phyloP scores from a whole-genome alignment of 2,329 filamentous ascomycete species.

The Dactylellina parvicollis region DNA sequence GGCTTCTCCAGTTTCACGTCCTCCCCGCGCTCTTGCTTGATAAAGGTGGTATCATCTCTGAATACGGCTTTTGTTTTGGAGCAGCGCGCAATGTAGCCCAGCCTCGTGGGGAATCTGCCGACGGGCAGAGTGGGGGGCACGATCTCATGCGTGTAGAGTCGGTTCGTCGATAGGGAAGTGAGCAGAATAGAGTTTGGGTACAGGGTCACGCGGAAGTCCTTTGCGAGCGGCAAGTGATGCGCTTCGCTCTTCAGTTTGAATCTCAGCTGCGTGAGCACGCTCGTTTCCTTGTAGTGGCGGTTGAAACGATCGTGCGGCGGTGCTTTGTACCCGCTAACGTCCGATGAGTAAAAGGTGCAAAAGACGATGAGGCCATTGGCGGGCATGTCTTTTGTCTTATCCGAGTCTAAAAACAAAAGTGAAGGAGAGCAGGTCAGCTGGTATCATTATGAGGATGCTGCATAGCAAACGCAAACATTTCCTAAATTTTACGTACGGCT shows the following conservation, averaged over 20 bases:
- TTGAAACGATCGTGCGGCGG: conserved; percentile 14
- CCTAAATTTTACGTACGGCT: conserved; percentile 20
- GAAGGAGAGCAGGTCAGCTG: background rate
- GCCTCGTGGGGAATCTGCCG: conserved; percentile 23
- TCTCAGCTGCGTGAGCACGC: conserved; percentile 14
- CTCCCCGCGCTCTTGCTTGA: conserved; percentile 13
- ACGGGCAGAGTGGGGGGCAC: conserved; percentile 24
- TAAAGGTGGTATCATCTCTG: conserved; percentile 12
- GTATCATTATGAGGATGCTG: conserved; percentile 1
- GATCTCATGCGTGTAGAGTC: conserved; percentile 29
- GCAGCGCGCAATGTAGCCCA: conserved; percentile 26
- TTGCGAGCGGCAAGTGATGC: conserved; percentile 1
- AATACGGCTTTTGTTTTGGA: conserved; percentile 19
- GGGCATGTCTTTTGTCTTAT: conserved; percentile 33
- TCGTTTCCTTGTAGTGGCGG: conserved; percentile 15
- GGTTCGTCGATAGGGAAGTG: conserved; percentile 19
- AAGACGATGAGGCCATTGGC: conserved; percentile 21
- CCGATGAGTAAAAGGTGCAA: conserved; percentile 26
- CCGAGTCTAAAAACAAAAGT: conserved; percentile 17
- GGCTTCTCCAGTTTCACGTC: conserved; percentile 7
- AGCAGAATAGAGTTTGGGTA: conserved; percentile 33
- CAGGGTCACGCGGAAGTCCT: conserved; percentile 20
- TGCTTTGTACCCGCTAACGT: conserved; percentile 5
- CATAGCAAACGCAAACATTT: background rate
- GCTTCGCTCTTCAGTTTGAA: conserved; percentile 27